Conservation (phyloP, 75 land plant species). For the Selaginella tamariscina region DNA sequence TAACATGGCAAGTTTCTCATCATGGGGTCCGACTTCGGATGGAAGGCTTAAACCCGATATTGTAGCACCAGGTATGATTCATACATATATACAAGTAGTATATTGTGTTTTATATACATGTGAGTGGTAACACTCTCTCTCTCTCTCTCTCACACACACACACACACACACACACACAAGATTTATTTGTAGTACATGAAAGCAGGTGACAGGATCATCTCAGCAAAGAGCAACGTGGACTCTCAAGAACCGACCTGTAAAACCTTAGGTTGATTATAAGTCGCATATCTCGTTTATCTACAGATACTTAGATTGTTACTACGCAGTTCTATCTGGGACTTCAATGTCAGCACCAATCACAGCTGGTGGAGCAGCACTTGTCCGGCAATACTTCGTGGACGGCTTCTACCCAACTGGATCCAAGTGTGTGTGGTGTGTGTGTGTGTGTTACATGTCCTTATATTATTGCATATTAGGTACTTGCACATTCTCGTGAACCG, state of each 20-base stretch:
- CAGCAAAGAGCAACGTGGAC: slow-evolving; percentile 8
- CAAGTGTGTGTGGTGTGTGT: neutral
- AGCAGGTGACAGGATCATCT: slow-evolving; percentile 5
- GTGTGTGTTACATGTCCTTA: neutral
- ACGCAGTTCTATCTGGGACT: slow-evolving; percentile 12
- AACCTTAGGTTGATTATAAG: slow-evolving; percentile 2
- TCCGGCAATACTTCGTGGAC: slow-evolving; percentile 22
- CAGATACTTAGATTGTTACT: neutral
- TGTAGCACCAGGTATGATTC: slow-evolving; percentile 17
- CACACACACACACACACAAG: neutral
- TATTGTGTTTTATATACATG: too few species aligned
- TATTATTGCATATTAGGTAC: neutral
- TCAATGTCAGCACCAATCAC: slow-evolving; percentile 21
- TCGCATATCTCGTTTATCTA: neutral
- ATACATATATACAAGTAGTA: too few species aligned
- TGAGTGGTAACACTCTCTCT: too few species aligned
- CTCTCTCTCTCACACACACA: too few species aligned
- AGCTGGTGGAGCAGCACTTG: slow-evolving; percentile 21
- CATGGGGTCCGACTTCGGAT: slow-evolving; percentile 19
- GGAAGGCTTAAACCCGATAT: slow-evolving; percentile 22
- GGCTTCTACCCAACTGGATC: slow-evolving; percentile 25
- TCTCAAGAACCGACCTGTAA: neutral
- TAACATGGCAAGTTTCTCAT: slow-evolving; percentile 21
- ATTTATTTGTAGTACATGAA: neutral
- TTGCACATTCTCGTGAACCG: neutral